Percentiles rank a stretch among this genome's conserved stretches.
Evolutionary conservation across 179 eudicot species (phyloP).

Genomic region (Silene coronaria): DNA sequence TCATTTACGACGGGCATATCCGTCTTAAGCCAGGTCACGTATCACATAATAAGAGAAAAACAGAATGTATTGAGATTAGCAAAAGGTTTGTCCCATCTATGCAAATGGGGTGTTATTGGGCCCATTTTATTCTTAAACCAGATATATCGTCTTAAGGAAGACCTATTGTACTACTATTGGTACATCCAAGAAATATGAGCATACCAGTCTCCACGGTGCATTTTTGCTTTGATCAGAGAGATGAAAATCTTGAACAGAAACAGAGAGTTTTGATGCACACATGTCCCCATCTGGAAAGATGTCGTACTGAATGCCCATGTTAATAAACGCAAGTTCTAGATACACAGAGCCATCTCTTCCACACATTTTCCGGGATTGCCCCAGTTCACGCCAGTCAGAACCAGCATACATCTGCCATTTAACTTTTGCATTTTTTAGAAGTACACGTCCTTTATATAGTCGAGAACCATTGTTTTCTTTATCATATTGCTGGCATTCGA

Average conservation of each 20-base stretch:
- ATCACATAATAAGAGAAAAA: too few species aligned
- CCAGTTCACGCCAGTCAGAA: constrained; percentile 66
- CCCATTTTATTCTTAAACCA: too few species aligned
- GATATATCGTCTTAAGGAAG: too few species aligned
- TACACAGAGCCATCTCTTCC: constrained; percentile 57
- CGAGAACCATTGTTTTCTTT: constrained; percentile 26
- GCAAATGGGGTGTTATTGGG: too few species aligned
- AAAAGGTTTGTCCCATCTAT: too few species aligned
- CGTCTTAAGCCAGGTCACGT: too few species aligned
- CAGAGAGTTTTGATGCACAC: constrained; percentile 50
- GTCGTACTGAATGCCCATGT: constrained; percentile 49
- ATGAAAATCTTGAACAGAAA: constrained; percentile 59
- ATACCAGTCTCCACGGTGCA: constrained; percentile 94
- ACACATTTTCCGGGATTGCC: constrained; percentile 27
- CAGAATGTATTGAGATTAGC: too few species aligned
- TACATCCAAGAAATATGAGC: constrained; percentile 9
- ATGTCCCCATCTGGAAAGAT: constrained; percentile 64
- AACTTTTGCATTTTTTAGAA: constrained; percentile 55
- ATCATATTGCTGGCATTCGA: constrained; percentile 15
- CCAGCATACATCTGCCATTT: constrained; percentile 80
- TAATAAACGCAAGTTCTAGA: constrained; percentile 64
- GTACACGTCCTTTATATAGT: constrained; percentile 54
- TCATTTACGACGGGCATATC: too few species aligned
- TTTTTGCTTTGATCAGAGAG: constrained; percentile 62
- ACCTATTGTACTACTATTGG: too few species aligned